These are phyloP conservation scores for Skeletonema menzelii DNA, from an alignment of 108 stramenopile genomes.

Conservation along the genomic window DNA sequence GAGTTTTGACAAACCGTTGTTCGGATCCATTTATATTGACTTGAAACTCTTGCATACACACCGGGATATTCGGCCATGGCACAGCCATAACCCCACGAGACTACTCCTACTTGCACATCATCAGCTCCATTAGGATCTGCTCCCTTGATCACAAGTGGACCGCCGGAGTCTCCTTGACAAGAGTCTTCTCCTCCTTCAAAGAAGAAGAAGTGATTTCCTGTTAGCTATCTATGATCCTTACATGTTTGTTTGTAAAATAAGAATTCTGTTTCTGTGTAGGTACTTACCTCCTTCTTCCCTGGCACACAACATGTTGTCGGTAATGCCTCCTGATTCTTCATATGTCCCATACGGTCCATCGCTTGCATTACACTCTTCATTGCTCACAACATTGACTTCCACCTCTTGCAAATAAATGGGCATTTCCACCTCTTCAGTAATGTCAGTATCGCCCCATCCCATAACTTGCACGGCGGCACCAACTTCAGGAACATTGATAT, in stretches of 20 bases:
- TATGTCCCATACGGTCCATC: constrained; percentile 14
- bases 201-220: too few relatives aligned
- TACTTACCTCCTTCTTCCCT: not conserved
- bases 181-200: constrained; percentile 18
- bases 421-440: not conserved
- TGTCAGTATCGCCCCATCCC: constrained; percentile 50
- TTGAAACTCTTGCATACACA: constrained; percentile 36
- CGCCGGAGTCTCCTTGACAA: constrained; percentile 39
- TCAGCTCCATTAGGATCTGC: not conserved
- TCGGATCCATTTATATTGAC: constrained; percentile 32
- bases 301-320: constrained; percentile 36
- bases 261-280: too few relatives aligned
- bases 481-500: constrained; percentile 22
- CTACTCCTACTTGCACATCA: constrained; percentile 44
- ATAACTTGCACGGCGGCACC: constrained; percentile 42
- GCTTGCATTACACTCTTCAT: constrained; percentile 42
- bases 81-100: constrained; percentile 37
- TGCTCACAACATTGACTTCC: constrained; percentile 20
- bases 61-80: constrained; percentile 33
- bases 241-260: too few relatives aligned
- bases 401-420: constrained; percentile 12
- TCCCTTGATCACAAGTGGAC: constrained; percentile 38
- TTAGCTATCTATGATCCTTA: too few relatives aligned
- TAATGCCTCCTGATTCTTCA: constrained; percentile 22
- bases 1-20: not conserved